Conservation (phyloP, 2,329 filamentous ascomycete genomes). For the Hypoxylon sp. region DNA sequence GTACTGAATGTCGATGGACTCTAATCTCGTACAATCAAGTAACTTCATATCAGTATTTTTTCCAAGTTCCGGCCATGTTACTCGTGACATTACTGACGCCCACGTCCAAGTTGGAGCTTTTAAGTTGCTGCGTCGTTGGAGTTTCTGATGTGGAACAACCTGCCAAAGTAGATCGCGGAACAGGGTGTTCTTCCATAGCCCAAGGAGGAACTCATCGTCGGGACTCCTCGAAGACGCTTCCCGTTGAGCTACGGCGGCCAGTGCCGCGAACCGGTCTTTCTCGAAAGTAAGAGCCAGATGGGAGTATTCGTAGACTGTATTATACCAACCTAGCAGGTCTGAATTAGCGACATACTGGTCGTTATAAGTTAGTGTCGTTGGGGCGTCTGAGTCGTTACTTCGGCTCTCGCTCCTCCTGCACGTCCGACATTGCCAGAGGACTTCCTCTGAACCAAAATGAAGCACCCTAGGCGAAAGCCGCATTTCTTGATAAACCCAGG, state of each 20-base stretch:
- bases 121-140: background rate
- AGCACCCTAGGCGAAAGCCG: slow-evolving; percentile 12
- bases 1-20: background rate
- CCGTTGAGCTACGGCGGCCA: slow-evolving; percentile 3
- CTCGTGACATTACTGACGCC: slow-evolving; percentile 10
- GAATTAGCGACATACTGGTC: background rate
- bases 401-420: slow-evolving; percentile 10
- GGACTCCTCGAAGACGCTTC: slow-evolving; percentile 2
- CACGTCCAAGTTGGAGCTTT: slow-evolving; percentile 4
- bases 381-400: slow-evolving; percentile 6
- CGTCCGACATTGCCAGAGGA: slow-evolving; percentile 8
- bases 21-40: background rate
- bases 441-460: slow-evolving; percentile 7
- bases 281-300: slow-evolving; percentile 10
- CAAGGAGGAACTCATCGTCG: background rate
- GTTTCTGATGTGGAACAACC: slow-evolving; percentile 3
- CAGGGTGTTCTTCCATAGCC: slow-evolving; percentile 6
- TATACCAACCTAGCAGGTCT: slow-evolving; percentile 3
- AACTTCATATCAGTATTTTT: background rate
- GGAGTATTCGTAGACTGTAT: slow-evolving; percentile 7
- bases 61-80: background rate
- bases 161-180: slow-evolving; percentile 7
- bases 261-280: background rate
- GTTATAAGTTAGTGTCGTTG: slow-evolving; percentile 7
- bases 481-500: slow-evolving; percentile 12